Evolutionary conservation across 176 grass and related monocot genomes (phyloP).

Genomic region (Areca catechu): DNA sequence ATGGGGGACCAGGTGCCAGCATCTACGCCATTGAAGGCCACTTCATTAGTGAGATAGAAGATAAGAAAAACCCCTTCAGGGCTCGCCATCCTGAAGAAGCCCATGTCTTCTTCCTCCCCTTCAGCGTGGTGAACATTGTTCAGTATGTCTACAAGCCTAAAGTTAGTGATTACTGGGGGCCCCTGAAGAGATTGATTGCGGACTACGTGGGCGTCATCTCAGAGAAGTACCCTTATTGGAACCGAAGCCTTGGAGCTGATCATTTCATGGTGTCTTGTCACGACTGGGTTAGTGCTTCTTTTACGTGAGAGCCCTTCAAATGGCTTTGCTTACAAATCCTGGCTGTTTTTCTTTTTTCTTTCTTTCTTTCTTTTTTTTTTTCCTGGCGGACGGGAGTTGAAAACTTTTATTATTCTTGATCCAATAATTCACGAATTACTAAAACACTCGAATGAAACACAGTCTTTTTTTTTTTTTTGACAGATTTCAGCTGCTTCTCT

Average conservation of each 20-base stretch:
- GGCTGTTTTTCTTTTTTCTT: no score
- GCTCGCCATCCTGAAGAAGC: constrained; percentile 41
- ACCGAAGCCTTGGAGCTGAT: constrained; percentile 62
- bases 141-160: constrained; percentile 46
- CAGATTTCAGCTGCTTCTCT: no score
- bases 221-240: constrained; percentile 60
- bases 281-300: constrained; percentile 39
- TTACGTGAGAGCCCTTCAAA: no score
- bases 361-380: no score
- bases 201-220: constrained; percentile 67
- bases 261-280: constrained; percentile 82
- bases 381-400: no score
- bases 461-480: no score
- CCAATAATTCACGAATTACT: no score
- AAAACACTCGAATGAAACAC: no score
- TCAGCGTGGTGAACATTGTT: constrained; percentile 69
- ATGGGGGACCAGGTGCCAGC: constrained; percentile 37
- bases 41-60: constrained; percentile 81
- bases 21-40: constrained; percentile 93
- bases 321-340: no score
- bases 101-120: constrained; percentile 68
- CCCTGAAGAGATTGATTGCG: constrained; percentile 33
- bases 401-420: no score
- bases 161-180: constrained; percentile 21
- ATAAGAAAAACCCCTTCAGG: constrained; percentile 43